phyloP scores from a whole-genome alignment of 2,329 filamentous ascomycete species.

The Aureobasidium pullulans region DNA sequence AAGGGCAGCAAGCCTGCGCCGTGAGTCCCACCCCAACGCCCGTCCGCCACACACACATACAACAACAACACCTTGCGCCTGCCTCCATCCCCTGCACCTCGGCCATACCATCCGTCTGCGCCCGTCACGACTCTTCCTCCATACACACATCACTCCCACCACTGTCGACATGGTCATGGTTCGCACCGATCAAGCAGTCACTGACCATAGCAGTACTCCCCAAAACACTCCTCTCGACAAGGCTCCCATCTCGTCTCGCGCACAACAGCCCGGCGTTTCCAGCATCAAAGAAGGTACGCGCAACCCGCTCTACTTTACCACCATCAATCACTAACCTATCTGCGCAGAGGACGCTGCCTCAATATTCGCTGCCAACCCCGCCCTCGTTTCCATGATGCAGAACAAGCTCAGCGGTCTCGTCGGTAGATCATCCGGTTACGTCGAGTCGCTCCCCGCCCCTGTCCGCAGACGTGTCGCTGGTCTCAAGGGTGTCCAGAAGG shows the following conservation, averaged over 20 bases:
- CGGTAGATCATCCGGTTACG: constrained; percentile 92
- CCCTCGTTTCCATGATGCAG: constrained; percentile 94
- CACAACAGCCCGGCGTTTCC: constrained; percentile 85
- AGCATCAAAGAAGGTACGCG: constrained; percentile 94
- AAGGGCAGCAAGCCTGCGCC: constrained; percentile 12
- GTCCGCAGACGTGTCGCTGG: constrained; percentile 92
- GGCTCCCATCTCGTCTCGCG: constrained; percentile 94
- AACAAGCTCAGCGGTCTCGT: constrained; percentile 89
- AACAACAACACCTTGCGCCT: not conserved
- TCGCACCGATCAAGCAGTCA: not conserved
- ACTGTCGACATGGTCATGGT: not conserved
- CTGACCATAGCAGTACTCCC: constrained; percentile 60
- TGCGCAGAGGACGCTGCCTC: constrained; percentile 80
- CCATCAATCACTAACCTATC: constrained; percentile 14
- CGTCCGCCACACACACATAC: not conserved
- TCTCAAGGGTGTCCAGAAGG: constrained; percentile 96
- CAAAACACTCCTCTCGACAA: constrained; percentile 91
- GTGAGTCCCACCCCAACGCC: not conserved
- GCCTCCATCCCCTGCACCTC: not conserved
- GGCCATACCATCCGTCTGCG: not conserved
- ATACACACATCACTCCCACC: not conserved
- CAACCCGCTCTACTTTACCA: constrained; percentile 12
- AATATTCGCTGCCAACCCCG: constrained; percentile 92
- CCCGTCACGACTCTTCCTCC: not conserved
- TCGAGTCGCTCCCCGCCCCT: constrained; percentile 83